Base-by-base conservation (phyloP, 345 rosid genomes). In the Rubroshorea leprosula region DNA sequence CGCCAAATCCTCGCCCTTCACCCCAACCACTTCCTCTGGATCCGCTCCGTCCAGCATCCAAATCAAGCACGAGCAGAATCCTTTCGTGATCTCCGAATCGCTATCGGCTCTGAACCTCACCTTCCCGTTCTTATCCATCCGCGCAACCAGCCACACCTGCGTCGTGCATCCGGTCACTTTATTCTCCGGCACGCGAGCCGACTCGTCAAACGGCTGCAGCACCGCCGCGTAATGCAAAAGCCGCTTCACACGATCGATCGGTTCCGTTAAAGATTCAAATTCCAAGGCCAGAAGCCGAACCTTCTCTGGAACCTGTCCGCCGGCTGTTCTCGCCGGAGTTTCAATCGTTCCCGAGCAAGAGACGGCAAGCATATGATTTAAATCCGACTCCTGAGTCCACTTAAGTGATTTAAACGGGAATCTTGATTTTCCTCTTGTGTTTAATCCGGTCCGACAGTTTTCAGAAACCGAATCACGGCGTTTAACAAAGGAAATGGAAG, bases 81-180 rank as follows among this genome's bases (percentile, higher is more conserved):
- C 96, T 49, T 84, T 86, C 0, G 89, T 79, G 55, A 92, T 86
- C 80, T 92, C 96, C 1, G 96, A 91, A 22, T 91, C 98, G 64
- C 98, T 91, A 56, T 86, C 93, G 2, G 90, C 90, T 61, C 65
- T 70, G 54, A 89, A 84, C 58, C 89, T 81, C 77, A 83, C 76
- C 55, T 63, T 81, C 14, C 95, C 90, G 17, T 29, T 52, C 31
- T 64, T 79, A 43, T 85, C 93, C 59, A 85, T 68, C 44, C 54
- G 57, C 1, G 62, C 83, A 6, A 80, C 81, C 4, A 92, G 70
- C 97, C 98, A 89, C 24, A 92, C 95, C 81, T 86, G 95, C 21
- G 95, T 80, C 54, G 97, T 72, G 77, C 98, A 92, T 16, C 97
- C 94, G 9, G 65, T 29, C 29, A 89, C 90, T 50, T 84, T 69